Evolutionary conservation across 176 grass and related monocot genomes (phyloP), one percentile per base, ranked within the genome.

Genomic region (Aechmea fasciata): DNA sequence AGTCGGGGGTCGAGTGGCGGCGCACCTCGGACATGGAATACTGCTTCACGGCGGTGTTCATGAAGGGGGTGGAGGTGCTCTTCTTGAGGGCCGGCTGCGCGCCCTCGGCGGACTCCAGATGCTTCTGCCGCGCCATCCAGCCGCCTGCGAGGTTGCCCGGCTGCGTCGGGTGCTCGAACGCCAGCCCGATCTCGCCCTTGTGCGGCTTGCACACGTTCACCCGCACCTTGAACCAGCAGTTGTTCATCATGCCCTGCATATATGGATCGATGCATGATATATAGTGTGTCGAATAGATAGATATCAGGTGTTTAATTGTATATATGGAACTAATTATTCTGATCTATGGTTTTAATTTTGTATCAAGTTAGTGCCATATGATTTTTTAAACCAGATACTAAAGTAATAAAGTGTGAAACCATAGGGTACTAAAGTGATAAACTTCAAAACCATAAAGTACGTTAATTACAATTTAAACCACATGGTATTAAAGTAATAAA

Each of bases 231-330:
- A 96, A 96, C 92, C 92, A 96, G 77, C 83, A 92, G 72, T 96
- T 96, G 75, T 82, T 96, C 92, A 96, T 92, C 92, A 96, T 96
- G 10, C 92, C 92, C 91, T 95, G 83, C 65, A 70, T 13, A n/a
- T n/a, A n/a, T n/a, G n/a, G n/a, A n/a, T n/a, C 7, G 33, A 8
- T 2, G 1, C 4, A 67, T 3, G n/a, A 8, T 41, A 4, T n/a
- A n/a, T n/a, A n/a, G n/a, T n/a, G n/a, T n/a, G n/a, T n/a, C n/a
- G n/a, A n/a, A n/a, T n/a, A n/a, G n/a, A n/a, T n/a, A n/a, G n/a
- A 41, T 41, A 41, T 41, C 33, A 41, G 33, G 33, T 41, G 33
- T 41, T 41, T 7, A 5, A 41, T 41, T 41, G 25, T 2, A 26
- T 26, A 26, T 2, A 26, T 2, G 25, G 25, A 26, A 23, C 22